Base-by-base conservation (phyloP, 768 basidiomycete species). In the Collybia sordida region DNA sequence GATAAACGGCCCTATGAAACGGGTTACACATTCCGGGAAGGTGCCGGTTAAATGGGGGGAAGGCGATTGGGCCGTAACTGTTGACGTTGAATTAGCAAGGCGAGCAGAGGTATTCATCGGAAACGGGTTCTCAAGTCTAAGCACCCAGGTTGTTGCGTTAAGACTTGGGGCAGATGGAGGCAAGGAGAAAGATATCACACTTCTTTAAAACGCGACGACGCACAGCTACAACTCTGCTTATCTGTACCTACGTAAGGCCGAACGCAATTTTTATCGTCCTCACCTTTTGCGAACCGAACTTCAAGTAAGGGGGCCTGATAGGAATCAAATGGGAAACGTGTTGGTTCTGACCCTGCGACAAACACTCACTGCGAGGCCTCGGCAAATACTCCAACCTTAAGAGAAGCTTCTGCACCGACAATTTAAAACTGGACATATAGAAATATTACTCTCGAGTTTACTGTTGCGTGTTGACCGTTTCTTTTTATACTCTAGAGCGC, bases 111-210 rank as follows among this genome's bases (percentile, higher is more conserved):
- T 71, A 6, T 77, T 77, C 44, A 65, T 79, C 34, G 77, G 75
- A 11, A 79, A 75, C 57, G 74, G 75, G 8, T 79, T 72, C 53
- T 79, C 77, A 22, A 77, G 73, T 53, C 57, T 79, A 45, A 73
- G 69, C 55, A 69, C 75, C 0, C 73, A 75, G 52, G 64, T 77
- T 27, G 54, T 73, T 11, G 77, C 75, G 17, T 52, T 79, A 51
- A 63, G 75, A 47, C 63, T 77, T 14, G 73, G 69, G 4, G 68
- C 63, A 8, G 70, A 72, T 47, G 62, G 62, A 6, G 68, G 72
- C 14, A 58, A 54, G 21, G 52, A 57, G 6, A 60, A 66, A 37
- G 74, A 77, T 61, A 66, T 76, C 41, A 69, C 65, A 5, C 60
- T 76, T 39, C 18, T 65, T 23, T 65, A 52, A 67, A 28, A 37